Percentiles rank a stretch among this genome's conserved stretches.
Evolutionary conservation across 164 flowering plant species (phyloP).

Genomic region (Tetrastigma voinierianum): DNA sequence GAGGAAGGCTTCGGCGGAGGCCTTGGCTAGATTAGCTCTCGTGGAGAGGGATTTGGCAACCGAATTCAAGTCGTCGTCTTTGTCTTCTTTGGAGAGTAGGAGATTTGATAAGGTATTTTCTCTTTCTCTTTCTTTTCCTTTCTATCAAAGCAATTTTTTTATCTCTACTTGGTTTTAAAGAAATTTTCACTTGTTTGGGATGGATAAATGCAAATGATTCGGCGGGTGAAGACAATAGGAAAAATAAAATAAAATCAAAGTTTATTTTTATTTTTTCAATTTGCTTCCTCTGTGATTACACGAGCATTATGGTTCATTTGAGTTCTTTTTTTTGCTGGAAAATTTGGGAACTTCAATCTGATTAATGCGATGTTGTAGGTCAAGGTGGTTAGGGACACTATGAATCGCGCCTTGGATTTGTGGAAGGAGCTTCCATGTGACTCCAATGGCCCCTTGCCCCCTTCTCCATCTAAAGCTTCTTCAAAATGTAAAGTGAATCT

Average conservation of each 20-base stretch:
- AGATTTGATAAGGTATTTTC: slow-evolving; percentile 75
- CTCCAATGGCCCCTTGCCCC: slow-evolving; percentile 38
- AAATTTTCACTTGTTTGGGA: background rate
- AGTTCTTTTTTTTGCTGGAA: background rate
- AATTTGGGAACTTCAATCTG: background rate
- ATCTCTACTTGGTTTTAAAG: background rate
- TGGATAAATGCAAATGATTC: too few species aligned
- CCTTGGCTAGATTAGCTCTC: slow-evolving; percentile 58
- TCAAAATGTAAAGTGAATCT: slow-evolving; percentile 44
- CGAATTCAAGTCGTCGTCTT: slow-evolving; percentile 51
- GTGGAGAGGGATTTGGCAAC: slow-evolving; percentile 39
- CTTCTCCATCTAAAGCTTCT: slow-evolving; percentile 49
- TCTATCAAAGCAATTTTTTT: background rate
- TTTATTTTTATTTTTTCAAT: too few species aligned
- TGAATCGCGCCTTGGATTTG: slow-evolving; percentile 62
- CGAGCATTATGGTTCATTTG: background rate
- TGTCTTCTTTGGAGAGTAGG: slow-evolving; percentile 62
- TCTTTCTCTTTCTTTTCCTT: background rate
- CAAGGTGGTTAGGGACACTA: slow-evolving; percentile 77
- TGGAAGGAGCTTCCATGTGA: slow-evolving; percentile 71
- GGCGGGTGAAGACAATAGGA: too few species aligned
- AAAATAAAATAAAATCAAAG: too few species aligned
- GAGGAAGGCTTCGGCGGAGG: slow-evolving; percentile 88
- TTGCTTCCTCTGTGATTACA: too few species aligned
- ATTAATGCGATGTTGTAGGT: slow-evolving; percentile 36